These are phyloP conservation scores for Fusarium begoniae DNA, from an alignment of 2,329 filamentous ascomycete genomes.

Conservation along the genomic window DNA sequence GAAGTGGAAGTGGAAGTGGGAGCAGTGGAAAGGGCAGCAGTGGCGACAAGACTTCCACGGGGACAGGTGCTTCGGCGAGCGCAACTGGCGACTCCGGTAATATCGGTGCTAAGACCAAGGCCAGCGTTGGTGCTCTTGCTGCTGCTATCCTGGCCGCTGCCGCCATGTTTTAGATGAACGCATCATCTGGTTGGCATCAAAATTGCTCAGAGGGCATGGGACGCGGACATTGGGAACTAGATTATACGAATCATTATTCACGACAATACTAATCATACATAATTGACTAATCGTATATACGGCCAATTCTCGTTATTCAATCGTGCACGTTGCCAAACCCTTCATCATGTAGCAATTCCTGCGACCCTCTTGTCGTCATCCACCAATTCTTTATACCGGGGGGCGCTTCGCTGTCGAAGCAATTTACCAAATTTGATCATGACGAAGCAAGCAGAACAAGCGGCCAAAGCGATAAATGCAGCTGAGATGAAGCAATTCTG, in stretches of 20 bases:
- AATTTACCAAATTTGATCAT: slow-evolving; percentile 59
- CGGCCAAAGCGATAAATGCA: slow-evolving; percentile 51
- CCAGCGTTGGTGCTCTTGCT: slow-evolving; percentile 14
- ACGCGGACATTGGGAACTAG: background rate
- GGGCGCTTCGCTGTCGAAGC: slow-evolving; percentile 31
- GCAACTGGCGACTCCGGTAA: slow-evolving; percentile 16
- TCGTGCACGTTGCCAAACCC: background rate
- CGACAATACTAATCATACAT: slow-evolving; percentile 1
- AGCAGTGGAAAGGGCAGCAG: background rate
- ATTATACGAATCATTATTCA: slow-evolving; percentile 4
- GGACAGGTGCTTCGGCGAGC: slow-evolving; percentile 3
- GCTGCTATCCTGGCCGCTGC: slow-evolving; percentile 11
- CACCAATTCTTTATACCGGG: slow-evolving; percentile 25
- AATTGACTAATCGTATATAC: background rate
- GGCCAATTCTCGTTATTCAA: background rate
- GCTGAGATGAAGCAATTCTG: slow-evolving; percentile 55
- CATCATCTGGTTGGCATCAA: background rate
- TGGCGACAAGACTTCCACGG: slow-evolving; percentile 2
- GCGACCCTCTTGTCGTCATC: slow-evolving; percentile 2
- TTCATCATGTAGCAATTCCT: background rate
- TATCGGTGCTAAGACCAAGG: slow-evolving; percentile 1
- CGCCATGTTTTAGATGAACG: background rate
- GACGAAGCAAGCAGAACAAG: slow-evolving; percentile 52
- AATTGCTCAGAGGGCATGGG: background rate
- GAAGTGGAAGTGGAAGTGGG: background rate